Evolutionary conservation across 306 rosid genomes (phyloP).

Genomic region (Erythrophleum fordii): DNA sequence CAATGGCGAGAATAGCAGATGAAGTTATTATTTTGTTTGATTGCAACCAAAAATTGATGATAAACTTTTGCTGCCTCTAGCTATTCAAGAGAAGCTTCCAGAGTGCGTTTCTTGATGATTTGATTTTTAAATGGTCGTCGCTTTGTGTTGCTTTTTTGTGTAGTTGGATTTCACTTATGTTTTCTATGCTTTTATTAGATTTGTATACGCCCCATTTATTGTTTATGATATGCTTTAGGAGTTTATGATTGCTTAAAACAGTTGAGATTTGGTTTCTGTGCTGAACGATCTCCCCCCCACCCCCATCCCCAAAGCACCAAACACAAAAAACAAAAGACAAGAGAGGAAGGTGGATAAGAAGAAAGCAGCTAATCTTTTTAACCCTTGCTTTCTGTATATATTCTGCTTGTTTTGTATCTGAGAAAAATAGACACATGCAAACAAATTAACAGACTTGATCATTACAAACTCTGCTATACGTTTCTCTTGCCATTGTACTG

Average conservation of each 20-base stretch:
- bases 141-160: neutral
- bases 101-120: conserved; percentile 5
- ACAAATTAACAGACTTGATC: neutral
- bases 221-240: neutral
- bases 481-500: conserved; percentile 4
- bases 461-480: neutral
- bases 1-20: neutral
- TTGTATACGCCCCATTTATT: neutral
- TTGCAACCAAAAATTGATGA: neutral
- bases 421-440: neutral
- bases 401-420: conserved; percentile 12
- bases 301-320: neutral
- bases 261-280: conserved; percentile 20
- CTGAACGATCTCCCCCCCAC: neutral
- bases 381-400: neutral
- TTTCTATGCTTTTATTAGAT: conserved; percentile 9
- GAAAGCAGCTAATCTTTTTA: neutral
- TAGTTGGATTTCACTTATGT: conserved; percentile 19
- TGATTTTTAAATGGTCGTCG: conserved; percentile 8
- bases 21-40: neutral
- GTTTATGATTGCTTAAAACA: neutral
- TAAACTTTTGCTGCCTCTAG: neutral
- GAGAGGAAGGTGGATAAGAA: neutral
- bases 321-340: neutral
- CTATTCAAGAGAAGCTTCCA: conserved; percentile 19